Percentiles rank a stretch among this genome's conserved stretches.
These are phyloP conservation scores for Pythium inflatum DNA, from an alignment of 352 stramenopile species.

Conservation along the genomic window DNA sequence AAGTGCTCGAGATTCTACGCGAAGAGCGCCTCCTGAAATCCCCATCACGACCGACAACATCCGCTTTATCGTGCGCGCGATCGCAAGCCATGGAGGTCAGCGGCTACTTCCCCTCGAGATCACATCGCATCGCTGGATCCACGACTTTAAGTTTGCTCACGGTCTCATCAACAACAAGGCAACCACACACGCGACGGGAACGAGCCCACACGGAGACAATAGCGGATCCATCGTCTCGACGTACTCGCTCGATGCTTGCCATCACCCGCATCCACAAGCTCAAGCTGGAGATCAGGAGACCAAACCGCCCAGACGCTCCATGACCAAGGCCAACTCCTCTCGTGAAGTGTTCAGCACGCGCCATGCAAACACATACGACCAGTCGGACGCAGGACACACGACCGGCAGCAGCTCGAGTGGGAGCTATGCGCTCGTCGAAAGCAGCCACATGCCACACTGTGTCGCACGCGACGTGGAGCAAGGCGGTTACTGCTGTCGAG, in stretches of 20 bases:
- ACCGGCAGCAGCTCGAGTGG: slow-evolving; percentile 27
- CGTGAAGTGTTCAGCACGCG: slow-evolving; percentile 11
- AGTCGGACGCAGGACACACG: slow-evolving; percentile 14
- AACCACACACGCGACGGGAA: slow-evolving; percentile 14
- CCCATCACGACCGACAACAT: slow-evolving; percentile 53
- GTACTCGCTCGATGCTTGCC: too few species aligned
- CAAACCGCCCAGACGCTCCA: too few species aligned
- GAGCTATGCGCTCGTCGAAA: slow-evolving; percentile 27
- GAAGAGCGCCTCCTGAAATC: slow-evolving; percentile 56
- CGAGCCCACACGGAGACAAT: slow-evolving; percentile 23
- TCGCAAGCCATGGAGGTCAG: slow-evolving; percentile 48
- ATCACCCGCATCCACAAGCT: too few species aligned
- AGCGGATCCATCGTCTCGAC: slow-evolving; percentile 30
- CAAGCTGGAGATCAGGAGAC: too few species aligned
- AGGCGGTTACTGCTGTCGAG: slow-evolving; percentile 68
- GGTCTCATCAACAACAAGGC: slow-evolving; percentile 29
- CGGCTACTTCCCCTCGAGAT: slow-evolving; percentile 51
- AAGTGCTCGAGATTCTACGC: slow-evolving; percentile 50
- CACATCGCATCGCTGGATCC: slow-evolving; percentile 51
- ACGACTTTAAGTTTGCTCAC: slow-evolving; percentile 61
- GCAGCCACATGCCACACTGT: slow-evolving; percentile 61
- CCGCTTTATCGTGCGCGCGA: slow-evolving; percentile 59
- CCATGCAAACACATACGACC: slow-evolving; percentile 14
- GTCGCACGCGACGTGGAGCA: slow-evolving; percentile 62
- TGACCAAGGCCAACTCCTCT: slow-evolving; percentile 27